Base-by-base conservation (phyloP, 179 eudicot genomes). In the Sideroxylon spinosum region DNA sequence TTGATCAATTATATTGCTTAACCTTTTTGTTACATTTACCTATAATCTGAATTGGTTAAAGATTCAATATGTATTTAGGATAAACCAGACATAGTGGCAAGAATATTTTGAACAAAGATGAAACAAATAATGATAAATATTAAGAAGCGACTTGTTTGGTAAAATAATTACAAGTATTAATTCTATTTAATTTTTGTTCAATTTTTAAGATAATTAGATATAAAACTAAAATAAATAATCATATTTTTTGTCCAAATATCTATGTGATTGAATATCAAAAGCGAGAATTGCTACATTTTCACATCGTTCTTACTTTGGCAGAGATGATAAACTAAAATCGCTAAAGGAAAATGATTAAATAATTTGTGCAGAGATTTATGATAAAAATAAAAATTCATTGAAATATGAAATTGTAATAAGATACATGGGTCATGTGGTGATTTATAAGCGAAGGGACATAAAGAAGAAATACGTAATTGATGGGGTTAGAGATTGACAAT, bases 251-350 rank as follows among this genome's bases (percentile, higher is more conserved):
- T 3, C 44, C 44, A 37, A 6, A 60, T 60, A n/a, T 70, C 0
- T 66, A 81, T 20, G 64, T 37, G 0, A 68, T 79, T 9, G 81
- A 83, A 8, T 80, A 80, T 14, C 78, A 80, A 9, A 79, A 80
- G 14, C 28, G 68, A 11, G 81, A 78, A 2, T 64, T 76, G 28
- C 76, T 79, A 4, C 76, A 73, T 73, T 76, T 73, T 3, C 78
- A 76, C 50, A 79, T 83, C 0, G 11, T 77, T 9, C 26, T 77
- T 4, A 76, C 60, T 52, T 26, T 80, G 7, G 6, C 12, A 0
- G 9, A 8, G 68, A 65, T 0, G 28, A 68, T 1, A 79, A 64
- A 9, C 28, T n/a, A 16, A 13, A 60, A 71, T 0, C 65, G 44
- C 7, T 66, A 55, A 1, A 55, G 59, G 59, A 55, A 13, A 55